Conservation (phyloP, 2,329 filamentous ascomycete species). For the Graphilbum sp. region DNA sequence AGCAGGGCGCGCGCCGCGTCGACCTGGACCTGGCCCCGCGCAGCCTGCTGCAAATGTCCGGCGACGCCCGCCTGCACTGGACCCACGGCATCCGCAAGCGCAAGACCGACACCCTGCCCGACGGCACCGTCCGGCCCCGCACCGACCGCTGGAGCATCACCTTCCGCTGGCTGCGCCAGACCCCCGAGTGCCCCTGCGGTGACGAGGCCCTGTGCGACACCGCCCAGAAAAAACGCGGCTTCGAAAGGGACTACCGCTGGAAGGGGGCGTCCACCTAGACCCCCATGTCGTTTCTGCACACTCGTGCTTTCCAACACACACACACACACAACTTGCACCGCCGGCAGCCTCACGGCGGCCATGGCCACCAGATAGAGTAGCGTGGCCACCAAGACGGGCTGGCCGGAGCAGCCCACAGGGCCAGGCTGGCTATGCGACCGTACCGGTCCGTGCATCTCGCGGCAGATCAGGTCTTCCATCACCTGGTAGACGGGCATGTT, state of each 20-base stretch:
- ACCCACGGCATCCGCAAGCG: conserved; percentile 15
- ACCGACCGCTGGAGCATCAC: conserved; percentile 36
- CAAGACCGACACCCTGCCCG: conserved; percentile 25
- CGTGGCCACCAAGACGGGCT: no score
- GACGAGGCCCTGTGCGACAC: conserved; percentile 33
- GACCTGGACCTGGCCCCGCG: conserved; percentile 31
- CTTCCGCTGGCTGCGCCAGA: conserved; percentile 33
- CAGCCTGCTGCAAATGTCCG: conserved; percentile 34
- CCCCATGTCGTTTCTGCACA: no score
- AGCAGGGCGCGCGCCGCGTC: conserved; percentile 13
- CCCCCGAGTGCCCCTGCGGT: conserved; percentile 32
- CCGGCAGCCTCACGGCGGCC: no score
- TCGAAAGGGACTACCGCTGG: conserved; percentile 35
- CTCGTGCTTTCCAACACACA: no score
- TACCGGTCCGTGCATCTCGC: no score
- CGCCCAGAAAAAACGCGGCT: conserved; percentile 26
- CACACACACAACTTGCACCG: no score
- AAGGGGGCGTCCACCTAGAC: no score
- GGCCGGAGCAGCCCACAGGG: no score
- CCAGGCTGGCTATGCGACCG: no score
- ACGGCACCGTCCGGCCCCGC: conserved; percentile 26
- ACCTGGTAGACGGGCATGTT: no score
- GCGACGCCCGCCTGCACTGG: conserved; percentile 34
- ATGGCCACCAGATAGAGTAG: no score
- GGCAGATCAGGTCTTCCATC: no score